phyloP scores from a whole-genome alignment of 2,329 filamentous ascomycete genomes.

The Alternaria brassicae region DNA sequence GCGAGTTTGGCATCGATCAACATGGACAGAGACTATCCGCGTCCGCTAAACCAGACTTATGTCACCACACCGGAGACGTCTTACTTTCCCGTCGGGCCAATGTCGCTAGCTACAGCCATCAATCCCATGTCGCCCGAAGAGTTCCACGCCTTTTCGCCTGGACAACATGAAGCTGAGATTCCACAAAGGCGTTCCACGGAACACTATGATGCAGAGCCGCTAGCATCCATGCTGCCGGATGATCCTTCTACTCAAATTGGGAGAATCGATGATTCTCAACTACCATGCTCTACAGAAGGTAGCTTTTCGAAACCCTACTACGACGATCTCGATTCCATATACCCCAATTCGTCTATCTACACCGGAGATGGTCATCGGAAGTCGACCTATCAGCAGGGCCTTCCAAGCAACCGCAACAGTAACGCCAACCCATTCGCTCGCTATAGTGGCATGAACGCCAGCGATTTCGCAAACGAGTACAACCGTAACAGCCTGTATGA shows the following conservation, averaged over 20 bases:
- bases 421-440: conserved; percentile 31
- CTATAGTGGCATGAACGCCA: conserved; percentile 23
- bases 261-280: conserved; percentile 15
- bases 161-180: conserved; percentile 16
- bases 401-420: conserved; percentile 28
- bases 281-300: conserved; percentile 19
- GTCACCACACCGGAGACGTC: conserved; percentile 20
- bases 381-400: conserved; percentile 32
- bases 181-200: conserved; percentile 2
- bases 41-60: conserved; percentile 30
- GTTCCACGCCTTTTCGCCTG: conserved; percentile 13
- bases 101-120: conserved; percentile 27
- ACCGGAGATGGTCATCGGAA: conserved; percentile 30
- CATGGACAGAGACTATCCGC: conserved; percentile 28
- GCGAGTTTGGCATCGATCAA: conserved; percentile 17
- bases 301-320: conserved; percentile 32
- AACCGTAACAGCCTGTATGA: conserved; percentile 23
- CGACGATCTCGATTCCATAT: conserved; percentile 40
- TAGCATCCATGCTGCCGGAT: conserved; percentile 43
- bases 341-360: conserved; percentile 43
- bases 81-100: conserved; percentile 28
- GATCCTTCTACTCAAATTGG: conserved; percentile 32
- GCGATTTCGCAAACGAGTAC: conserved; percentile 22
- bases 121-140: conserved; percentile 14
- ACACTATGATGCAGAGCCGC: conserved; percentile 19